Percentiles rank a stretch among this genome's conserved stretches.
phyloP scores from a whole-genome alignment of 179 eudicot species.

The Gypsophila paniculata region DNA sequence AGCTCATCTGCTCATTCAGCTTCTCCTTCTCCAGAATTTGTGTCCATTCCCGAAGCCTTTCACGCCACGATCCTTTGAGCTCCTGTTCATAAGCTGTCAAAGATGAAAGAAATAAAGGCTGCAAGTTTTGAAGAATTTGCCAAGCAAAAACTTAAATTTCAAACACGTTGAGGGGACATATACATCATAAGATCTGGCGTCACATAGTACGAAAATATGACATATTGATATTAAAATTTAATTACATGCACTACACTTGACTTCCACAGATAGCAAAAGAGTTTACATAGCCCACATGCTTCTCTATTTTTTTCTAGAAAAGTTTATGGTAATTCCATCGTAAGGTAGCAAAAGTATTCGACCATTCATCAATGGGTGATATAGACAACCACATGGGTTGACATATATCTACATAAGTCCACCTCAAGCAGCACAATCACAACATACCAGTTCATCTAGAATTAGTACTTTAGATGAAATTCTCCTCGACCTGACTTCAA shows the following conservation, averaged over 20 bases:
- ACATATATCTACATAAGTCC: not conserved
- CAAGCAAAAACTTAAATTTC: not conserved
- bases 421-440: conserved; percentile 11
- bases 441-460: conserved; percentile 4
- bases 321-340: not conserved
- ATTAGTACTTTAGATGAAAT: conserved; percentile 2
- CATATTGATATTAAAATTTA: not conserved
- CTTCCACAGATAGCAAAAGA: not conserved
- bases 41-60: conserved; percentile 74
- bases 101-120: conserved; percentile 16
- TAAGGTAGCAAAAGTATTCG: not conserved
- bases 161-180: not conserved
- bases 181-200: not conserved
- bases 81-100: conserved; percentile 46
- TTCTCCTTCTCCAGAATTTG: conserved; percentile 70
- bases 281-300: not conserved
- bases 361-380: not conserved
- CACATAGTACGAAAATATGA: not conserved
- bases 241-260: not conserved
- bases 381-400: not conserved
- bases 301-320: not conserved
- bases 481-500: not conserved
- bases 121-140: not conserved
- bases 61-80: conserved; percentile 70
- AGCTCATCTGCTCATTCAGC: conserved; percentile 57